phyloP scores from a whole-genome alignment of 352 stramenopile species.

The Phytophthora pinifolia region DNA sequence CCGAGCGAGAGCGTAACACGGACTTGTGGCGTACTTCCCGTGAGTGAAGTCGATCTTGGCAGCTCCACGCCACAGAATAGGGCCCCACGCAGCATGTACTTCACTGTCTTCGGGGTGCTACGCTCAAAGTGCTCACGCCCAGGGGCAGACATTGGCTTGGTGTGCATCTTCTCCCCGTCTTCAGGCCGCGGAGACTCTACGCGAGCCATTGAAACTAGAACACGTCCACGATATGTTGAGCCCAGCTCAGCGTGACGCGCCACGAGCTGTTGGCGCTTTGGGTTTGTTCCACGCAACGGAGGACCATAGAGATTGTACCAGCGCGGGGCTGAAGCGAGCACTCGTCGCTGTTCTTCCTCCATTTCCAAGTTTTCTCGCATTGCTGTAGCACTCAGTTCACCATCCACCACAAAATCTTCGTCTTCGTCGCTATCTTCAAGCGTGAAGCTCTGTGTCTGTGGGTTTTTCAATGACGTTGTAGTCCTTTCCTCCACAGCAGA shows the following conservation, averaged over 20 bases:
- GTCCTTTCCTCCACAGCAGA: neutral
- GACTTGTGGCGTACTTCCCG: slow-evolving; percentile 32
- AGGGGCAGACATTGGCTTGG: slow-evolving; percentile 45
- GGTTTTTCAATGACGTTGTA: neutral
- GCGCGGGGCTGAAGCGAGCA: slow-evolving; percentile 24
- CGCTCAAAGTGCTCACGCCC: slow-evolving; percentile 13
- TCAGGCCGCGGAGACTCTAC: slow-evolving; percentile 39
- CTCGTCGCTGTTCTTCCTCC: slow-evolving; percentile 16
- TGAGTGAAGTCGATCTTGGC: slow-evolving; percentile 22
- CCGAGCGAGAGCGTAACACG: slow-evolving; percentile 56
- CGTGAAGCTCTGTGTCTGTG: slow-evolving; percentile 8
- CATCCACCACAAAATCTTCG: neutral
- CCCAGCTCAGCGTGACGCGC: slow-evolving; percentile 65
- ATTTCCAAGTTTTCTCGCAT: slow-evolving; percentile 12
- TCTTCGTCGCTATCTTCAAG: slow-evolving; percentile 15
- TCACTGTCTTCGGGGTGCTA: slow-evolving; percentile 46
- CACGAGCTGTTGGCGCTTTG: slow-evolving; percentile 50
- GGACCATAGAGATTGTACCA: slow-evolving; percentile 90
- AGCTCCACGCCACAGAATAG: slow-evolving; percentile 64
- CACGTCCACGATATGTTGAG: slow-evolving; percentile 77
- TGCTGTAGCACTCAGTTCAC: slow-evolving; percentile 1
- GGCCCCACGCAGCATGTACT: slow-evolving; percentile 64
- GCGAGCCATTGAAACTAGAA: slow-evolving; percentile 79
- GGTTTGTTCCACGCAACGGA: slow-evolving; percentile 55
- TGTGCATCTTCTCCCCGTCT: slow-evolving; percentile 63